Conservation (phyloP, 441 rosid genomes). For the Flueggea neowawraea region DNA sequence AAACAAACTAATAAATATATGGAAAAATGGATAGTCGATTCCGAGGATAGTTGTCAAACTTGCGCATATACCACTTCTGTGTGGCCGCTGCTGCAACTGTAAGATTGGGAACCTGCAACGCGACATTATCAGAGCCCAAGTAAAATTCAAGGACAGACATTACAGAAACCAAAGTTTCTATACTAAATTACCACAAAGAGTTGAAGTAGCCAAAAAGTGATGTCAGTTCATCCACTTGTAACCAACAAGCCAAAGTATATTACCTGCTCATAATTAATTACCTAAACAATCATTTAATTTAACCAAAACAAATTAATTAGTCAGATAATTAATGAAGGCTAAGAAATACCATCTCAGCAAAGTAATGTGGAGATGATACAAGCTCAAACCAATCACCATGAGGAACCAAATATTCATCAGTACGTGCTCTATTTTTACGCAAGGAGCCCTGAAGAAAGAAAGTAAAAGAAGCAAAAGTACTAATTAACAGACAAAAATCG, state of each 20-base stretch:
- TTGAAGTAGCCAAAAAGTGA: conserved; percentile 56
- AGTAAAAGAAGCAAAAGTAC: background rate
- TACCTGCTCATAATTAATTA: conserved; percentile 35
- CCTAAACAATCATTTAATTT: background rate
- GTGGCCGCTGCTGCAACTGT: conserved; percentile 64
- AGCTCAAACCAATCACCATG: conserved; percentile 79
- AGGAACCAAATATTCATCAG: conserved; percentile 48
- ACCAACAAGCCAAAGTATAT: conserved; percentile 58
- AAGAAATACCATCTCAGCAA: conserved; percentile 70
- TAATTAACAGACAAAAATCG: no score
- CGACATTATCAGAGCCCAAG: background rate
- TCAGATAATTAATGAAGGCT: background rate
- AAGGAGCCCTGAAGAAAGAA: conserved; percentile 45
- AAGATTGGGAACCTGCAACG: conserved; percentile 63
- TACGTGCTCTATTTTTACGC: conserved; percentile 29
- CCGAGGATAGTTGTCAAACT: conserved; percentile 65
- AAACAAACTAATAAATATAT: conserved; percentile 25
- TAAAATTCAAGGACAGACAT: conserved; percentile 5
- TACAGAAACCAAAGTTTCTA: background rate
- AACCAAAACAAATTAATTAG: no score
- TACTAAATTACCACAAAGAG: conserved; percentile 51
- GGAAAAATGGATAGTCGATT: conserved; percentile 54
- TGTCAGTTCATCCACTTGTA: conserved; percentile 73
- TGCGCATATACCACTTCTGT: conserved; percentile 61
- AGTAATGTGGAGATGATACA: conserved; percentile 73